phyloP scores from a whole-genome alignment of 2,329 filamentous ascomycete species.

The Hypomyces rosellus region DNA sequence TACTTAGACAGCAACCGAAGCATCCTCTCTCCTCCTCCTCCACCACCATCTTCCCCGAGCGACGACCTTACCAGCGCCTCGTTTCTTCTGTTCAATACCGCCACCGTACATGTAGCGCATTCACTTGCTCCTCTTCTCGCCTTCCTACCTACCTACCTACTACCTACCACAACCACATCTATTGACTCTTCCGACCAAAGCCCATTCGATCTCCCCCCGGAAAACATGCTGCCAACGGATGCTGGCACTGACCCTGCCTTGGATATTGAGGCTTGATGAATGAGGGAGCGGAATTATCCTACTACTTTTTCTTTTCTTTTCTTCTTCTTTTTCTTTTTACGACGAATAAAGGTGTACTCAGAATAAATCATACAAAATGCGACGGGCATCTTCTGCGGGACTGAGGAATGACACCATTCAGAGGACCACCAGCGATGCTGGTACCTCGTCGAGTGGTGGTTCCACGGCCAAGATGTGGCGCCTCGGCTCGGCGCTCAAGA shows the following conservation, averaged over 20 bases:
- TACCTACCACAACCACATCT: not conserved
- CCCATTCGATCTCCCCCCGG: not conserved
- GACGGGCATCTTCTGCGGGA: not conserved
- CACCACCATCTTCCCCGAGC: not conserved
- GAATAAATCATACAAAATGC: not conserved
- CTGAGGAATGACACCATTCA: conserved; percentile 21
- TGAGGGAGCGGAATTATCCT: no score
- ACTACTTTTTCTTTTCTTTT: not conserved
- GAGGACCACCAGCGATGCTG: conserved; percentile 24
- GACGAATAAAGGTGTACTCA: no score
- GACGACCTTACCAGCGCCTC: not conserved
- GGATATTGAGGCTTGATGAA: conserved; percentile 13
- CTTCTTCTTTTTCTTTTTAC: not conserved
- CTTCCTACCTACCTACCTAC: not conserved
- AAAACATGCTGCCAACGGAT: conserved; percentile 12
- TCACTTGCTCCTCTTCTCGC: not conserved
- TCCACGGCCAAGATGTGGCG: conserved; percentile 17
- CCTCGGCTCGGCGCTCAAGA: conserved; percentile 16
- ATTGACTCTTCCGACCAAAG: not conserved
- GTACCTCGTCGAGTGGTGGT: conserved; percentile 10
- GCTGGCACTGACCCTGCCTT: conserved; percentile 13
- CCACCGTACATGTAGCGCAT: not conserved
- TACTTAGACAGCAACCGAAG: not conserved
- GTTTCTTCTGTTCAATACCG: not conserved
- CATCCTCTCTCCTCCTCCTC: no score